phyloP scores from a whole-genome alignment of 2,329 filamentous ascomycete species.

The Claviceps capensis region DNA sequence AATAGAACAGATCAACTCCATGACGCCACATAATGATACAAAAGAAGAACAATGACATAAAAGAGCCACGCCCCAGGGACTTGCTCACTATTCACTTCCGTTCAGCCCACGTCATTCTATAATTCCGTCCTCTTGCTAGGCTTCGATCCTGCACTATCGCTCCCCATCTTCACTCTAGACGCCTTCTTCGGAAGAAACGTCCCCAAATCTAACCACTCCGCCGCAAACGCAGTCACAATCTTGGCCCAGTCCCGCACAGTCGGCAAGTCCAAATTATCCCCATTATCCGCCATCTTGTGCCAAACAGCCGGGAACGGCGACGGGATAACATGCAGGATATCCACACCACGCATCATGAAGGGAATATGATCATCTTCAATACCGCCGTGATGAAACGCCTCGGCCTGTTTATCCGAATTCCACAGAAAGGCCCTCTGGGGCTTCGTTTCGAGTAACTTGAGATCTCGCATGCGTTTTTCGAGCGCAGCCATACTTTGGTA shows the following conservation, averaged over 20 bases:
- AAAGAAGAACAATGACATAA: not conserved
- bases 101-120: not conserved
- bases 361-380: constrained; percentile 85
- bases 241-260: constrained; percentile 80
- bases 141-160: constrained; percentile 11
- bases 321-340: constrained; percentile 82
- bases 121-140: constrained; percentile 21
- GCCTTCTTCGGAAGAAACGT: constrained; percentile 19
- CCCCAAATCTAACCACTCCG: constrained; percentile 80
- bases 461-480: constrained; percentile 57
- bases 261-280: constrained; percentile 64
- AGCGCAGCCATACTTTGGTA: constrained; percentile 63
- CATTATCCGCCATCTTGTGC: constrained; percentile 78
- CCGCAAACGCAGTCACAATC: constrained; percentile 70
- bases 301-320: constrained; percentile 61
- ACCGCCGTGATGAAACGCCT: constrained; percentile 33
- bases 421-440: constrained; percentile 44
- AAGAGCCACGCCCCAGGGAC: not conserved
- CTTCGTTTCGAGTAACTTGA: constrained; percentile 51
- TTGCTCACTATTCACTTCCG: not conserved
- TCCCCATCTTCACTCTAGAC: constrained; percentile 13
- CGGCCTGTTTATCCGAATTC: constrained; percentile 40
- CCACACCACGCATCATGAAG: constrained; percentile 75
- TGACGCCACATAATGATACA: not conserved
- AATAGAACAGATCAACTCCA: not conserved